Evolutionary conservation across 176 grass and related monocot genomes (phyloP), one percentile per base, ranked within the genome.

Genomic region (Oryza officinalis): DNA sequence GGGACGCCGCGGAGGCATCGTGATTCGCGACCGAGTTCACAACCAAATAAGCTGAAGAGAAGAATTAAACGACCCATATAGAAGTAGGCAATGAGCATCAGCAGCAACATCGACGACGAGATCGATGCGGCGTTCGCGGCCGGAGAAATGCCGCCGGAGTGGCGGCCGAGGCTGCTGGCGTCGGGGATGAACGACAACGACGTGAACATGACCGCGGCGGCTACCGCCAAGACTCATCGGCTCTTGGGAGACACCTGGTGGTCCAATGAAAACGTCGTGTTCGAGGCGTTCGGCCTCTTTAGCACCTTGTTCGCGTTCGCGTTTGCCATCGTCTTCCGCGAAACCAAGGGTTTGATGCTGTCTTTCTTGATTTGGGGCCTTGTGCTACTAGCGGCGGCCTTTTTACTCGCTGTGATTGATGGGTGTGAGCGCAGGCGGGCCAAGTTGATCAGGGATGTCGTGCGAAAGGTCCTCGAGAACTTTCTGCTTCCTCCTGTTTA

Each of bases 361-460:
- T 6, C 0, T 5, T 6, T 54, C 50, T 8, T 54, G 17, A 0
- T 8, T 54, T 22, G 5, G 17, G 50, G 50, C 17, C 6, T 54
- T 0, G 0, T 54, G 1, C 0, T 7, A 6, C 2, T 54, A 2
- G 18, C 0, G 50, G 1, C 1, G 50, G 6, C 18, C 18, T 57
- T 0, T 6, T 5, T 35, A 35, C 33, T 35, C 33, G 50, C 50
- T 1, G 33, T 35, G 33, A 5, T 35, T 54, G 50, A 54, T 54
- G 6, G 1, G 50, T 54, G 4, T 14, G 1, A 54, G 50, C 50
- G 50, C 4, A 17, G 50, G 50, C 18, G 6, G 50, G 50, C 18
- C 17, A 54, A 17, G 50, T 2, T 1, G 50, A 54, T 8, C 6
- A 54, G 50, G 50, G 6, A 20, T 18, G 17, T 8, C 4, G 50